phyloP scores from a whole-genome alignment of 306 rosid species.

The Luffa acutangula region DNA sequence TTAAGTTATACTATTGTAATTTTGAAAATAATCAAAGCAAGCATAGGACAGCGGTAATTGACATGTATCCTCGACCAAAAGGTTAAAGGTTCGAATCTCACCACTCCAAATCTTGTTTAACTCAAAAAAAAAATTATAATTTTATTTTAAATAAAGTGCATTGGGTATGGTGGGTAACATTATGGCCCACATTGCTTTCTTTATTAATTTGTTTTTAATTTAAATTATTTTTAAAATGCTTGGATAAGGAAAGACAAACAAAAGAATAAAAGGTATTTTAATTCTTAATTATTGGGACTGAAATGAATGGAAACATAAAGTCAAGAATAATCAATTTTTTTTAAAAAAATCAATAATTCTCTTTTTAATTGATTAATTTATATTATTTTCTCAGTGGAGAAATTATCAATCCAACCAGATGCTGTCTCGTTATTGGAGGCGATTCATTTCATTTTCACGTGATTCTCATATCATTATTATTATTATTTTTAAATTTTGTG shows the following conservation, averaged over 20 bases:
- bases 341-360: background rate
- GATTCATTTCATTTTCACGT: background rate
- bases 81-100: no score
- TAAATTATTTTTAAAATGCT: background rate
- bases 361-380: background rate
- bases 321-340: background rate
- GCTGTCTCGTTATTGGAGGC: conserved; percentile 5
- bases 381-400: conserved; percentile 1
- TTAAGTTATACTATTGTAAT: no score
- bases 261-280: conserved; percentile 1
- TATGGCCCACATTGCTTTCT: background rate
- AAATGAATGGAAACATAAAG: conserved; percentile 6
- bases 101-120: no score
- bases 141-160: background rate
- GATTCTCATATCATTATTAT: background rate
- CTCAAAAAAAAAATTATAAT: background rate
- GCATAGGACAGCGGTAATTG: no score
- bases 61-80: no score
- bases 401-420: conserved; percentile 7
- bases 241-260: conserved; percentile 8
- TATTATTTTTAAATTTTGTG: no score
- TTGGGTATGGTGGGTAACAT: conserved; percentile 3
- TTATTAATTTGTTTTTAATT: background rate
- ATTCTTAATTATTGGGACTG: conserved; percentile 11
- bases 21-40: no score